Base-by-base conservation (phyloP, 2,329 filamentous ascomycete species). In the Aspergillus ibericus region DNA sequence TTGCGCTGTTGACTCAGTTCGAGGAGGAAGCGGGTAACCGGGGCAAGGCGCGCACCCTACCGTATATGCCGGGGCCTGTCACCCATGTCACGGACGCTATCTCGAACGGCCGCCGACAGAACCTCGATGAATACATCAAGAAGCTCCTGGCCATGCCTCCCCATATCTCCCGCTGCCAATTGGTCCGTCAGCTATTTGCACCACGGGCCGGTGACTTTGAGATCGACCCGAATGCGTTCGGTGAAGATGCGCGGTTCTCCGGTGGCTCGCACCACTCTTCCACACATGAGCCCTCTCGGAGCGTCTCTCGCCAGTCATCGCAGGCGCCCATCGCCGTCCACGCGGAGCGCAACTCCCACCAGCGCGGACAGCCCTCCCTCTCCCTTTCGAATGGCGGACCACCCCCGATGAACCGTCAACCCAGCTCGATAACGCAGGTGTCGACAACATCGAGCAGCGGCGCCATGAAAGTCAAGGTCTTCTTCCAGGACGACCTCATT, bases 21-120 rank as follows among this genome's bases (percentile, higher is more conserved):
- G 93, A 95, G 20, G 87, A 90, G 35, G 95, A 98, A 76, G 93
- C 95, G 36, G 95, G 95, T 55, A 95, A 96, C 70, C 90, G 88
- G 16, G 88, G 89, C 46, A 80, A 92, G 70, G 88, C 89, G 71
- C 88, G 95, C 56, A 92, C 89, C 8, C 78, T 99, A 12, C 95
- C 95, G 1, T 98, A 96, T 75, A 99, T 99, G 95, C 95, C 95
- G 9, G 95, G 95, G 5, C 95, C 95, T 3, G 93, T 99, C 61
- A 96, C 93, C 64, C 96, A 96, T 76, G 93, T 98, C 56, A 99
- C 93, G n/a, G 93, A 98, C 72, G 91, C 91, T 35, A 97, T 99
- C 68, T 96, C 93, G 16, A 93, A 97, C 71, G 93, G 92, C 27
- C 87, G 95, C 65, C 86, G 95, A 59, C 91, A 95, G 73, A 97